phyloP scores from a whole-genome alignment of 305 asterid species.

The Stenogyne calaminthoides region DNA sequence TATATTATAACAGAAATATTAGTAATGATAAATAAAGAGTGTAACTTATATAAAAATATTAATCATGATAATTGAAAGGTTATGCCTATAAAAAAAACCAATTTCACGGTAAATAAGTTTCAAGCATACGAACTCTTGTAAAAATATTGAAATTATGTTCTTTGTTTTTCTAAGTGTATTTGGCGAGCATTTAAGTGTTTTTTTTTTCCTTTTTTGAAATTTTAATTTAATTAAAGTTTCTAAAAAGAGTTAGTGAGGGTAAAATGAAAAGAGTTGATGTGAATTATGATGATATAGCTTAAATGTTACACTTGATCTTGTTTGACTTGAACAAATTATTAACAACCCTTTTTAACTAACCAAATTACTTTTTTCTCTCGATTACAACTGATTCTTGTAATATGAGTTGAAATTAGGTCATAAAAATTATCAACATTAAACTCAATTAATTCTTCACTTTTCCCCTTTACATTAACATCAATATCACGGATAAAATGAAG shows the following conservation, averaged over 20 bases:
- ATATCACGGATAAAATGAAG: too few relatives aligned
- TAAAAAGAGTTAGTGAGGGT: not conserved
- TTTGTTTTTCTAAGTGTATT: not conserved
- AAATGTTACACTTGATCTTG: conserved; percentile 23
- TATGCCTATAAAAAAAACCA: too few relatives aligned
- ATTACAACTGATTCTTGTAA: not conserved
- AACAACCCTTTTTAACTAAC: conserved; percentile 19
- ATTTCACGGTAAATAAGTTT: too few relatives aligned
- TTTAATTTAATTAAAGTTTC: not conserved
- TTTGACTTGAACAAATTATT: conserved; percentile 32
- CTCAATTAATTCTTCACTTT: not conserved
- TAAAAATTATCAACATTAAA: not conserved
- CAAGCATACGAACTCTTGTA: too few relatives aligned
- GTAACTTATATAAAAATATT: too few relatives aligned
- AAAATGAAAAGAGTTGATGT: not conserved
- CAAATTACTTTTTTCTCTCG: not conserved
- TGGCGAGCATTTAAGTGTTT: not conserved
- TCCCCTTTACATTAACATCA: not conserved
- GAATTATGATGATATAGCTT: conserved; percentile 21
- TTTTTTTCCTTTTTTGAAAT: not conserved
- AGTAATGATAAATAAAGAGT: too few relatives aligned
- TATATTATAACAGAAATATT: too few relatives aligned
- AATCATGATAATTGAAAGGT: too few relatives aligned
- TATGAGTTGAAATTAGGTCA: not conserved
- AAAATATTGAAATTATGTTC: too few relatives aligned